Evolutionary conservation across 2,329 filamentous ascomycete species (phyloP).

Genomic region (Pseudophaeomoniella oleicola): DNA sequence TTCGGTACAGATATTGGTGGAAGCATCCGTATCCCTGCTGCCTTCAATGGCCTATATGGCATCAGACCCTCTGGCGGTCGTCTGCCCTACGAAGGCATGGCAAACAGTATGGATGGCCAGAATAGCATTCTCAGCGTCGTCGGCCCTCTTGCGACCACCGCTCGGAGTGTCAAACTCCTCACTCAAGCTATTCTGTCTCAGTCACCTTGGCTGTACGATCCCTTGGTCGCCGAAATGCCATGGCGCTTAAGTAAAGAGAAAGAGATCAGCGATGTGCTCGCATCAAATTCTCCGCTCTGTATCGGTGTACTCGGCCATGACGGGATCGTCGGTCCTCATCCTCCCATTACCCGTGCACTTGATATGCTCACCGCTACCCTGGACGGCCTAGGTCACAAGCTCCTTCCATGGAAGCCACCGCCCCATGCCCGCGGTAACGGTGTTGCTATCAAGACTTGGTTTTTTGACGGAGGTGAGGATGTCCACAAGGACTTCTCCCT

Average conservation of each 20-base stretch:
- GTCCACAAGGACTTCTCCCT: slow-evolving; percentile 34
- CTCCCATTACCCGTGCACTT: slow-evolving; percentile 20
- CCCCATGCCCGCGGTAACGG: slow-evolving; percentile 26
- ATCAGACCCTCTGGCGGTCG: slow-evolving; percentile 39
- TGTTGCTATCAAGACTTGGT: slow-evolving; percentile 25
- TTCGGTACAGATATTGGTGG: slow-evolving; percentile 46
- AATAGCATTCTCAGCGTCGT: slow-evolving; percentile 47
- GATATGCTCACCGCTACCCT: slow-evolving; percentile 13
- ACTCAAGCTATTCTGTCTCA: slow-evolving; percentile 41
- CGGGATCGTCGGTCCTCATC: slow-evolving; percentile 19
- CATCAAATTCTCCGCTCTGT: slow-evolving; percentile 26
- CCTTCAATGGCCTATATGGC: slow-evolving; percentile 43
- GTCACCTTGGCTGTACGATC: slow-evolving; percentile 53
- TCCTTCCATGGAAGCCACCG: slow-evolving; percentile 44
- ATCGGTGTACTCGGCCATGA: slow-evolving; percentile 43
- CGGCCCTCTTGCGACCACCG: slow-evolving; percentile 45
- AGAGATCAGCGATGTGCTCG: slow-evolving; percentile 15
- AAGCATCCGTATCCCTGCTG: slow-evolving; percentile 43
- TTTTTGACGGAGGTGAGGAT: slow-evolving; percentile 37
- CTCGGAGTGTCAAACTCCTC: slow-evolving; percentile 39
- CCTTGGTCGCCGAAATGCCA: slow-evolving; percentile 49
- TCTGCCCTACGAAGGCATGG: slow-evolving; percentile 41
- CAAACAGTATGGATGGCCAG: slow-evolving; percentile 51
- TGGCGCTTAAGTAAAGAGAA: slow-evolving; percentile 39
- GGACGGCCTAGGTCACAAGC: slow-evolving; percentile 14